Conservation (phyloP, 495 filamentous ascomycete species). For the Oidiodendron maius region DNA sequence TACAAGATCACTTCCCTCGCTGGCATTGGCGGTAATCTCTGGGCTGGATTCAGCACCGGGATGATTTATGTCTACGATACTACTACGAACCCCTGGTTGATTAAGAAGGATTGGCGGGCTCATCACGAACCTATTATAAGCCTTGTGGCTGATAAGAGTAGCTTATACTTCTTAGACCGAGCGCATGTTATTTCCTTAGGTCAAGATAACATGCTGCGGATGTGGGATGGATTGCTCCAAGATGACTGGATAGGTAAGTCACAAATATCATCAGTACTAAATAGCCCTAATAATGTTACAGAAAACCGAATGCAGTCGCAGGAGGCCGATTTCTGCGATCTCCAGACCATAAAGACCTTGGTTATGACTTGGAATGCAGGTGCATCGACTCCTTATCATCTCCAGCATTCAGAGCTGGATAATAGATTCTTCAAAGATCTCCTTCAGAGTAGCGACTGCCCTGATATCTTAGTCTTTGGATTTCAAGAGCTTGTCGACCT, state of each 20-base stretch:
- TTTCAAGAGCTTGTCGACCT: slow-evolving; percentile 97
- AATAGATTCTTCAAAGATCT: slow-evolving; percentile 71
- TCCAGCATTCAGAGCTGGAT: slow-evolving; percentile 62
- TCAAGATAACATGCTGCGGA: slow-evolving; percentile 73
- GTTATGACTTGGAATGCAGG: slow-evolving; percentile 97
- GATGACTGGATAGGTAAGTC: slow-evolving; percentile 82
- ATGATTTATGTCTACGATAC: slow-evolving; percentile 93
- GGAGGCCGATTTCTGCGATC: slow-evolving; percentile 76
- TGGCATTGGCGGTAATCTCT: slow-evolving; percentile 78
- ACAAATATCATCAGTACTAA: neutral
- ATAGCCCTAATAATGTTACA: slow-evolving; percentile 31
- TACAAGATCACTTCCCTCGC: slow-evolving; percentile 92
- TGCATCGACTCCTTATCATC: slow-evolving; percentile 76
- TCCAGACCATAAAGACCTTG: slow-evolving; percentile 69
- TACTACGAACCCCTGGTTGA: slow-evolving; percentile 70
- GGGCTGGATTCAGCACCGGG: slow-evolving; percentile 94
- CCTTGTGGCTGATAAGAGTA: slow-evolving; percentile 72
- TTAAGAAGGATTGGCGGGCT: slow-evolving; percentile 91
- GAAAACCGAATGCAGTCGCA: slow-evolving; percentile 79
- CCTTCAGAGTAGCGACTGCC: slow-evolving; percentile 61
- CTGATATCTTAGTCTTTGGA: slow-evolving; percentile 91
- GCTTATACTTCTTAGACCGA: slow-evolving; percentile 80
- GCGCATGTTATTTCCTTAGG: slow-evolving; percentile 86
- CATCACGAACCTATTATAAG: slow-evolving; percentile 76
- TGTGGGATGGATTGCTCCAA: slow-evolving; percentile 91